Evolutionary conservation across 2,329 filamentous ascomycete genomes (phyloP).

Genomic region (Beauveria sp.): DNA sequence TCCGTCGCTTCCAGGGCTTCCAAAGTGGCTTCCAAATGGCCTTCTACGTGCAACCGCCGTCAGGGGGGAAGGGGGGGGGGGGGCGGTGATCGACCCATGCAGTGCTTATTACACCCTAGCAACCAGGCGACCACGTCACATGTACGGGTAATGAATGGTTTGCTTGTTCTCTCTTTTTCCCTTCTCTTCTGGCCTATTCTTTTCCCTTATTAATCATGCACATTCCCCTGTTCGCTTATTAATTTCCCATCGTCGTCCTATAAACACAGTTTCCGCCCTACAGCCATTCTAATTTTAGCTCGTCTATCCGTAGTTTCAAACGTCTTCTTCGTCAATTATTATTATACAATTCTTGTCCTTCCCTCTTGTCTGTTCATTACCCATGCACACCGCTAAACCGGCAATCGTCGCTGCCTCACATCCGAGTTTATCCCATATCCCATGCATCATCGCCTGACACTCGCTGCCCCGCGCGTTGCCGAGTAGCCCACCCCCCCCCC

Average conservation of each 20-base stretch:
- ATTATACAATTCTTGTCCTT: too few species aligned
- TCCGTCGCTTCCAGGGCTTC: constrained; percentile 1
- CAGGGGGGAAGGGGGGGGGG: not conserved
- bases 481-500: not conserved
- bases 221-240: too few species aligned
- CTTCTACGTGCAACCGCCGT: not conserved
- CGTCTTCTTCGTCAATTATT: too few species aligned
- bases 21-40: not conserved
- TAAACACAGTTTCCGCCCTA: too few species aligned
- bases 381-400: too few species aligned
- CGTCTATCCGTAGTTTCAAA: too few species aligned
- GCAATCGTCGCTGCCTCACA: too few species aligned
- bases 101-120: not conserved
- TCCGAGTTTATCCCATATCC: not conserved
- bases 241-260: too few species aligned
- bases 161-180: not conserved
- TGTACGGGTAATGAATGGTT: too few species aligned
- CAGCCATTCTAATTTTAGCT: too few species aligned
- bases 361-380: too few species aligned
- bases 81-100: not conserved
- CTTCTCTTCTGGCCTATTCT: not conserved
- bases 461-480: not conserved
- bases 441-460: not conserved
- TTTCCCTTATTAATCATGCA: not conserved
- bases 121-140: too few species aligned